Evolutionary conservation across 768 basidiomycete genomes (phyloP), one percentile per base, ranked within the genome.

Genomic region (Baorangia bicolor): DNA sequence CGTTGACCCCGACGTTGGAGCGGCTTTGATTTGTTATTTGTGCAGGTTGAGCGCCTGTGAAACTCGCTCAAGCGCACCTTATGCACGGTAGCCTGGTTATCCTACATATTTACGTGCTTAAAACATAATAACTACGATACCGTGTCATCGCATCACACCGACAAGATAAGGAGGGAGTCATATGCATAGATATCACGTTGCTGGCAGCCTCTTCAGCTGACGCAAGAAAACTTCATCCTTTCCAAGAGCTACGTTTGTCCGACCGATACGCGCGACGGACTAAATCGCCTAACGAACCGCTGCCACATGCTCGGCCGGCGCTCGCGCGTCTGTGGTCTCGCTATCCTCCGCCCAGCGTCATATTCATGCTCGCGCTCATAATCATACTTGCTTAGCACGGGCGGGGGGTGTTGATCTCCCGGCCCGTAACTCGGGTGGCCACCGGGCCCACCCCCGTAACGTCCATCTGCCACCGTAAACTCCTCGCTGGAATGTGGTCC

Each of bases 231-330:
- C 40, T 16, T 20, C 27, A 28, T 5, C 13, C 14, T 45, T 21
- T 18, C 16, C 33, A 45, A 21, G 5, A 20, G 9, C 39, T 55
- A 66, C 12, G 64, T 61, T 28, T 66, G 57, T 41, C 66, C 66
- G 10, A 57, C 50, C 0, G 66, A 65, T 5, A 42, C 52, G 4
- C 57, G 63, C 37, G 64, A 61, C 20, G 64, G 59, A 28, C 52
- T 60, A 4, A 68, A 66, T 34, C 67, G 64, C 30, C 62, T 56
- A 44, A 69, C 64, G 27, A 68, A 62, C 31, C 62, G 64, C 45
- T 56, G 56, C 66, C 66, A 68, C 12, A 69, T 23, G 2, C 67
- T 68, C n/a, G 62, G 59, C 6, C 59, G 51, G 18, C 66, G 67
- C 34, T 66, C 59, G 5, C 64, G 58, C 20, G 12, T 30, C 27